These are phyloP conservation scores for Entrophospora sp. DNA, from an alignment of 192 early-diverging fungal genomes.

Conservation along the genomic window DNA sequence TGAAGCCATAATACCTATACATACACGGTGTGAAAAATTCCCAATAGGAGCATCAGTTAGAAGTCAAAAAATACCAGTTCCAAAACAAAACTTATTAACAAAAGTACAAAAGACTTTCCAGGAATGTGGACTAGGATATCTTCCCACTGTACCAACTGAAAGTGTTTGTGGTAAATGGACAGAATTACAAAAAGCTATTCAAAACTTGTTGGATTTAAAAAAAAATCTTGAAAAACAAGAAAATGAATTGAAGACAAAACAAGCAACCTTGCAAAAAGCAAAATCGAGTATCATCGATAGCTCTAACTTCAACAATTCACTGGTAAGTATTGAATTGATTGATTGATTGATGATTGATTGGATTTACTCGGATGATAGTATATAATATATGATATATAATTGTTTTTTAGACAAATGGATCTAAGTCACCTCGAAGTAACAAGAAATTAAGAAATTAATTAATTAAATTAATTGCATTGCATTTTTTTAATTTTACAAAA, in stretches of 20 bases:
- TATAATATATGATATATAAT: too few relatives aligned
- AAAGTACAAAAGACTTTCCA: constrained; percentile 45
- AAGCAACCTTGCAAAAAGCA: not conserved
- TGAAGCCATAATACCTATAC: not conserved
- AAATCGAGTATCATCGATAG: too few relatives aligned
- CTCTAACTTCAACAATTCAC: too few relatives aligned
- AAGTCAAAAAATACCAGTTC: constrained; percentile 44
- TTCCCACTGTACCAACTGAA: constrained; percentile 72
- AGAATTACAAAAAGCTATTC: constrained; percentile 61
- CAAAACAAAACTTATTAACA: constrained; percentile 40
- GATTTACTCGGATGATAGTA: too few relatives aligned
- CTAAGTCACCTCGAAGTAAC: too few relatives aligned
- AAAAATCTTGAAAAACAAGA: constrained; percentile 75
- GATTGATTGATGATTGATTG: too few relatives aligned
- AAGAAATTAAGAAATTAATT: too few relatives aligned
- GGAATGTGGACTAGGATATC: constrained; percentile 35
- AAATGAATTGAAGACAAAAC: constrained; percentile 49
- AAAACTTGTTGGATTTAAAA: too few relatives aligned
- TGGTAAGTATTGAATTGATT: too few relatives aligned
- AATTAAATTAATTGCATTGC: too few relatives aligned
- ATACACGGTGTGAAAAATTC: constrained; percentile 41
- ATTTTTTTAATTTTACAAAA: too few relatives aligned
- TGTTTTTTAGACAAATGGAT: too few relatives aligned
- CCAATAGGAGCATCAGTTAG: constrained; percentile 54
- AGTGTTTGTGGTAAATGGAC: constrained; percentile 73